Evolutionary conservation across 768 basidiomycete species (phyloP), one percentile per base, ranked within the genome.

Genomic region (Gymnopilus junonius): DNA sequence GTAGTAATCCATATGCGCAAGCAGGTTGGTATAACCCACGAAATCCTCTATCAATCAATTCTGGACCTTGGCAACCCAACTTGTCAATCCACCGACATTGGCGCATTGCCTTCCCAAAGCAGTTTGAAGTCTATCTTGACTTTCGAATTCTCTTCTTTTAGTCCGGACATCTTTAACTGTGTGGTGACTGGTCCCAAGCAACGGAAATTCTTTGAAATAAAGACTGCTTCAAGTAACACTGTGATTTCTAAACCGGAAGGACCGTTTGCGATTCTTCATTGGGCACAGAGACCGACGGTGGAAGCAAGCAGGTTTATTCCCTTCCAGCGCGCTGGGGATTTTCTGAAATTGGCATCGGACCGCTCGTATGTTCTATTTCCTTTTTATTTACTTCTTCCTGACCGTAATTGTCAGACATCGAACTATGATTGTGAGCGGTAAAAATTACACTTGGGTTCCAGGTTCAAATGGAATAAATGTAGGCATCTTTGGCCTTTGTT

Each of bases 161-260:
- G 73, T 48, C 74, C 77, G 4, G 78, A 78, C n/a, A 73, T 85
- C 12, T 72, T 82, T 20, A 76, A 83, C 66, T 83, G 78, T 64
- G 73, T 68, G 14, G 77, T 85, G 46, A 54, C 79, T 55, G 83
- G 83, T 1, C 78, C 84, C 0, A 75, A 77, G 48, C 72, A 74
- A 20, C 76, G 76, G 62, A 73, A 77, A 31, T 76, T 73, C n/a
- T 85, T 83, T 67, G 81, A 80, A 23, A 75, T 79, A 48, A 34
- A 48, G 29, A 66, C 67, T 15, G 29, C 31, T 0, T 34, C 50
- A 0, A 54, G 46, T n/a, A 61, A 25, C 12, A 64, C 66, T 2
- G 35, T 51, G 10, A 62, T 64, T 29, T 65, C 57, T 1, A 68
- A 68, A 31, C 61, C 66, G 11, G 68, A 64, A 4, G 63, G 64